A percentile compares a stretch with the other conserved stretches of the same genome.
phyloP scores from a whole-genome alignment of 257 asterid genomes.

The Nicotiana sylvestris region DNA sequence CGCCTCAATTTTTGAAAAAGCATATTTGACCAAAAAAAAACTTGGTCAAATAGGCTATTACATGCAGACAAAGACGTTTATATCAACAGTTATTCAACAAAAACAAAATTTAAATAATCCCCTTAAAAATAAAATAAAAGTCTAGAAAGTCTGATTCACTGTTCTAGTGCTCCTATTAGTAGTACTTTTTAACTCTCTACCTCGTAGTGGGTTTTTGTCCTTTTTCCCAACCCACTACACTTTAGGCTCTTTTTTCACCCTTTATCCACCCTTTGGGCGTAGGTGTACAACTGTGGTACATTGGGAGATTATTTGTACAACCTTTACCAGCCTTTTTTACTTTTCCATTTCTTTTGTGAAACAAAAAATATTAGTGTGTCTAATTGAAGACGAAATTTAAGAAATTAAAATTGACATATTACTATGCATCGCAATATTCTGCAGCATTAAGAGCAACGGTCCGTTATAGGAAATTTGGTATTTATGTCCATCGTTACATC shows the following conservation, averaged over 20 bases:
- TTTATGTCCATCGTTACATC: no score
- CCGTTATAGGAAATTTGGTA: no score
- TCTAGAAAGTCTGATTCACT: slow-evolving; percentile 14
- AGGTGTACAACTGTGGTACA: background rate
- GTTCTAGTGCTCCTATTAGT: slow-evolving; percentile 7
- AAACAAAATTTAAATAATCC: background rate
- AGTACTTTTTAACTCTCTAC: slow-evolving; percentile 10
- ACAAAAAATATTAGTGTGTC: no score
- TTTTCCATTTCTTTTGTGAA: no score
- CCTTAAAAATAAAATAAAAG: background rate
- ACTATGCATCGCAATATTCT: no score
- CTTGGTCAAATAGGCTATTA: background rate
- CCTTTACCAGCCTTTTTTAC: no score
- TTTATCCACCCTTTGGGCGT: background rate
- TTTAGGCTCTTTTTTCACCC: slow-evolving; percentile 1
- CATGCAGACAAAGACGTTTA: slow-evolving; percentile 27
- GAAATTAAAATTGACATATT: no score
- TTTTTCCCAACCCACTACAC: slow-evolving; percentile 36
- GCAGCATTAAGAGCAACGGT: no score
- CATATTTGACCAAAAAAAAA: no score
- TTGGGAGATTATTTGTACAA: background rate
- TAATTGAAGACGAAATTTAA: no score
- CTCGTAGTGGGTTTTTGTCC: slow-evolving; percentile 9
- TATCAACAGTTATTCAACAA: slow-evolving; percentile 31
- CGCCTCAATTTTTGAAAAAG: no score